Conservation (phyloP, 1,284 basidiomycete genomes). For the Blastosporella zonata region DNA sequence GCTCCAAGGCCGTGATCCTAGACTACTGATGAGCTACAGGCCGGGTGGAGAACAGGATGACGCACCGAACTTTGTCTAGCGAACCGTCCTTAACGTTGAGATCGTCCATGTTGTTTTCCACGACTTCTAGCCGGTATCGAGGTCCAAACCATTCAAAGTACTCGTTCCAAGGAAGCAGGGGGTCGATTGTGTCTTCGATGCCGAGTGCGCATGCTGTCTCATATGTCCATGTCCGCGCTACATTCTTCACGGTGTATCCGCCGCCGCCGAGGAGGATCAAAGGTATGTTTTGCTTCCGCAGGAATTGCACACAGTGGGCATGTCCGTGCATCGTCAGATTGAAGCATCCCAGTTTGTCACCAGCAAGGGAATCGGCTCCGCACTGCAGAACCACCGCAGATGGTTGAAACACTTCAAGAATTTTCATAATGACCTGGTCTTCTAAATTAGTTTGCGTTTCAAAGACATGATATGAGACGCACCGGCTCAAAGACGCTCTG, state of each 20-base stretch:
- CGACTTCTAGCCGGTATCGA: slow-evolving; percentile 89
- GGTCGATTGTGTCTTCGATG: slow-evolving; percentile 73
- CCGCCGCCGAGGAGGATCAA: slow-evolving; percentile 93
- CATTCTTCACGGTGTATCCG: slow-evolving; percentile 96
- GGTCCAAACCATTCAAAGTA: slow-evolving; percentile 99
- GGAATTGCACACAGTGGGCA: slow-evolving; percentile 86
- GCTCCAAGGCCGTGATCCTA: slow-evolving; percentile 75
- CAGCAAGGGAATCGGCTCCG: slow-evolving; percentile 92
- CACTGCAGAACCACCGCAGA: slow-evolving; percentile 93
- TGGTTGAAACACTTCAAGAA: slow-evolving; percentile 90
- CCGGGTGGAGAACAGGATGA: slow-evolving; percentile 14
- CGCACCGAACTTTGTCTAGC: slow-evolving; percentile 77
- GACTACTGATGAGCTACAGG: neutral
- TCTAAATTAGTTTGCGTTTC: neutral
- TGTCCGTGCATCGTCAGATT: slow-evolving; percentile 96
- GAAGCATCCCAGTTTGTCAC: slow-evolving; percentile 96
- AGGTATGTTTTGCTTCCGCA: slow-evolving; percentile 84
- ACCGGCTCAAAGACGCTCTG: slow-evolving; percentile 90
- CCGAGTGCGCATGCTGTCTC: slow-evolving; percentile 95
- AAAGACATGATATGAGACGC: slow-evolving; percentile 10
- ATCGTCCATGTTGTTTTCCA: slow-evolving; percentile 93
- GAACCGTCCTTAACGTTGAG: slow-evolving; percentile 83
- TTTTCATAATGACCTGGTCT: slow-evolving; percentile 74
- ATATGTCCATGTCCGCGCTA: slow-evolving; percentile 93
- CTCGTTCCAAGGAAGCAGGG: slow-evolving; percentile 90